Conservation (phyloP, 2,329 filamentous ascomycete genomes). For the Aureobasidium sp. region DNA sequence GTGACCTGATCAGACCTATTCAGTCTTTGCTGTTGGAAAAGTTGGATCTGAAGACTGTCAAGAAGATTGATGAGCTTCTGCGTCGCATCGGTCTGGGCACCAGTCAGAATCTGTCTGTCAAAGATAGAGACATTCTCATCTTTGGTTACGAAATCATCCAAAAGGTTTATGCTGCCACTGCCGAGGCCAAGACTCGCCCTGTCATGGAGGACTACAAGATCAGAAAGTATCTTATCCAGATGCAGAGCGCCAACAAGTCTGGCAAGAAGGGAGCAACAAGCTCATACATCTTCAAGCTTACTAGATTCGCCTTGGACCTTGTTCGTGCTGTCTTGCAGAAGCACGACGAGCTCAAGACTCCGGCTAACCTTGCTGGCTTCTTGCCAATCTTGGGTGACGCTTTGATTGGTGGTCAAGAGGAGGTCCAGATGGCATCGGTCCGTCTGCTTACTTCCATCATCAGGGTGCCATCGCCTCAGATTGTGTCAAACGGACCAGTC, state of each 20-base stretch:
- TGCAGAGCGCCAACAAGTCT: constrained; percentile 67
- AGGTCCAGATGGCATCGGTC: constrained; percentile 83
- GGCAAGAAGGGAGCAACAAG: constrained; percentile 64
- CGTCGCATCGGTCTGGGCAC: constrained; percentile 77
- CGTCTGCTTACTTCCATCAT: constrained; percentile 78
- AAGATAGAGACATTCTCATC: constrained; percentile 74
- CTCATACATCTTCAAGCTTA: constrained; percentile 79
- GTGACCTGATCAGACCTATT: constrained; percentile 70
- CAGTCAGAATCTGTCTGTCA: constrained; percentile 70
- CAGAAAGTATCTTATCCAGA: constrained; percentile 70
- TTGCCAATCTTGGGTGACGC: constrained; percentile 84
- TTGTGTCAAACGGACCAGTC: constrained; percentile 65
- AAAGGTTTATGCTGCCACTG: constrained; percentile 60
- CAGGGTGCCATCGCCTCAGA: constrained; percentile 67
- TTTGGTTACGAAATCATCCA: constrained; percentile 95
- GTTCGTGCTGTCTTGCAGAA: constrained; percentile 81
- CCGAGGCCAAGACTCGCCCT: constrained; percentile 20
- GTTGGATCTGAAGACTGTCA: constrained; percentile 72
- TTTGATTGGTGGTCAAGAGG: constrained; percentile 76
- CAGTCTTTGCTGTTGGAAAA: constrained; percentile 75
- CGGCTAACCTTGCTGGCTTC: constrained; percentile 75
- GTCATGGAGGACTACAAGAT: constrained; percentile 53
- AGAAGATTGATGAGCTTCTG: constrained; percentile 85
- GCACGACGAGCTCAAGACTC: constrained; percentile 70
- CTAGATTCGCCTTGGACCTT: constrained; percentile 80